Evolutionary conservation across 176 grass and related monocot species (phyloP).

Genomic region (Carex kokanica): DNA sequence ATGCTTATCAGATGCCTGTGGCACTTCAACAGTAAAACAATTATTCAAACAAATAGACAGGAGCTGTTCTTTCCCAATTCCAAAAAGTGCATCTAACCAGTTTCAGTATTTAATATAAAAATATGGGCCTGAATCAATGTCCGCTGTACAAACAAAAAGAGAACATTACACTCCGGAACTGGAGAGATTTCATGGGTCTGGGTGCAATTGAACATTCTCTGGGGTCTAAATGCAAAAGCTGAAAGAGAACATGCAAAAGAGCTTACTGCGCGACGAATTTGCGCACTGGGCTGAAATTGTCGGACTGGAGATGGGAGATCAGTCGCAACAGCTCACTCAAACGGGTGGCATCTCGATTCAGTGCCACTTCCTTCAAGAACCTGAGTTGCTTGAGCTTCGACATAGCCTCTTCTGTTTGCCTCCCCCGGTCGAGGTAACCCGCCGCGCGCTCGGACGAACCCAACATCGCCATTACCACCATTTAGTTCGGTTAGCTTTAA

Average conservation of each 20-base stretch:
- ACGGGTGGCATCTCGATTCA: conserved; percentile 32
- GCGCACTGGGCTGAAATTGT: conserved; percentile 69
- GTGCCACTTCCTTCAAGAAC: conserved; percentile 36
- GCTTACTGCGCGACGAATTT: conserved; percentile 68
- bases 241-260: background rate
- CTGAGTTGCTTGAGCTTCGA: conserved; percentile 54
- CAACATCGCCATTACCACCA: conserved; percentile 29
- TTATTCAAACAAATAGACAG: background rate
- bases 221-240: background rate
- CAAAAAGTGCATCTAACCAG: background rate
- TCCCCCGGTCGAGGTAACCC: conserved; percentile 16
- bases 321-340: conserved; percentile 50
- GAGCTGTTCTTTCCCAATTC: background rate
- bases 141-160: background rate
- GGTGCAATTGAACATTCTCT: background rate
- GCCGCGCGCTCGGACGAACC: conserved; percentile 30
- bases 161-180: background rate
- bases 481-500: background rate
- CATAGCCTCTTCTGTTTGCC: conserved; percentile 22
- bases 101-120: background rate
- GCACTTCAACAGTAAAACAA: background rate
- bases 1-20: background rate
- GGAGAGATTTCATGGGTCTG: background rate
- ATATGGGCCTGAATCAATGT: background rate
- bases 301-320: conserved; percentile 53